These are phyloP conservation scores for Berberis thunbergii DNA, from an alignment of 164 flowering plant species.

Conservation along the genomic window DNA sequence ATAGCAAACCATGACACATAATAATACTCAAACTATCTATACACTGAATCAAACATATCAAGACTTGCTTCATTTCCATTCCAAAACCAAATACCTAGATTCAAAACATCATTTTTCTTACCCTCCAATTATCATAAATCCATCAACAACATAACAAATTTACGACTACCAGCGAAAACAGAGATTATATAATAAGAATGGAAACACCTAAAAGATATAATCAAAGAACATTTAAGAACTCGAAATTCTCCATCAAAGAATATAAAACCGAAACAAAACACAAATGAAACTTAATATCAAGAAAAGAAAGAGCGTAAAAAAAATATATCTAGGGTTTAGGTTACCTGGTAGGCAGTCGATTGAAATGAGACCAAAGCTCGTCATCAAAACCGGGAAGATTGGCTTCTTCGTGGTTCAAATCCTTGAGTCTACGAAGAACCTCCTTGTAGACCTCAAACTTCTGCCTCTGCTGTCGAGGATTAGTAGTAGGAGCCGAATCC, in stretches of 20 bases:
- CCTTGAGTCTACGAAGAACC: conserved; percentile 50
- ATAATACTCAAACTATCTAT: too few species aligned
- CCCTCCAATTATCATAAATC: too few species aligned
- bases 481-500: conserved; percentile 35
- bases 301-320: neutral
- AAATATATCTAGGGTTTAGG: conserved; percentile 1
- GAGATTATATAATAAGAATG: too few species aligned
- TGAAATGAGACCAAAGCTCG: conserved; percentile 73
- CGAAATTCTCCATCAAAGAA: neutral
- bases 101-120: too few species aligned
- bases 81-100: too few species aligned
- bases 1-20: too few species aligned
- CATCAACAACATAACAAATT: too few species aligned
- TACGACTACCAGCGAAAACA: too few species aligned
- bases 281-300: neutral
- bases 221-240: too few species aligned
- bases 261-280: neutral
- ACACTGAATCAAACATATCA: too few species aligned
- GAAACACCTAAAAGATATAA: too few species aligned
- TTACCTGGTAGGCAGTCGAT: conserved; percentile 65
- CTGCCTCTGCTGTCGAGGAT: conserved; percentile 34
- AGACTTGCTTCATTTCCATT: too few species aligned
- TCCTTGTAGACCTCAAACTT: conserved; percentile 43
- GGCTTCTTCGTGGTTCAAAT: conserved; percentile 34
- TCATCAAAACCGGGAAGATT: conserved; percentile 49